A percentile compares a stretch with the other conserved stretches of the same genome.
phyloP scores from a whole-genome alignment of 176 grass and related monocot genomes.

The Urochloa ruziziensis region DNA sequence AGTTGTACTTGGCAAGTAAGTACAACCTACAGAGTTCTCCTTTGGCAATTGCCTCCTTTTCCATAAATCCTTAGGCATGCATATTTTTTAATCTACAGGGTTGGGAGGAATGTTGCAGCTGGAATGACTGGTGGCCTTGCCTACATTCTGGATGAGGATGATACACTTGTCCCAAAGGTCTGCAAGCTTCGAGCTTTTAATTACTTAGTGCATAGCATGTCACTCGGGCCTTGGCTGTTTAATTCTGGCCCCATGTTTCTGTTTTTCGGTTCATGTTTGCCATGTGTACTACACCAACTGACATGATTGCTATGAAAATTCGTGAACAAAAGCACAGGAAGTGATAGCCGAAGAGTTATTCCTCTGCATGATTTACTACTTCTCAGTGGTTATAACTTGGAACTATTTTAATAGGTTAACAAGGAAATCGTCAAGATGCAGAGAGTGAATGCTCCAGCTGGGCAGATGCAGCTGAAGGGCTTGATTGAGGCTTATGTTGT shows the following conservation, averaged over 20 bases:
- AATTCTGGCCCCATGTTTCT: background rate
- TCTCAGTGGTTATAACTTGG: background rate
- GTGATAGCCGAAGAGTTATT: background rate
- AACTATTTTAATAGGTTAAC: slow-evolving; percentile 68
- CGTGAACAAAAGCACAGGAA: background rate
- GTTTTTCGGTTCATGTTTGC: background rate
- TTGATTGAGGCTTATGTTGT: slow-evolving; percentile 98
- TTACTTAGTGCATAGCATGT: background rate
- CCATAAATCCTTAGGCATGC: slow-evolving; percentile 21
- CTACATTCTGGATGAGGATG: slow-evolving; percentile 98
- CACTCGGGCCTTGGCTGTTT: background rate
- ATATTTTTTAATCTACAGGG: slow-evolving; percentile 55
- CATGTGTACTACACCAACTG: background rate
- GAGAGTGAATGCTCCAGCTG: slow-evolving; percentile 97
- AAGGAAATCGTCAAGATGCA: slow-evolving; percentile 99
- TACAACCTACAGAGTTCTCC: slow-evolving; percentile 8
- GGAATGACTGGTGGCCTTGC: slow-evolving; percentile 99
- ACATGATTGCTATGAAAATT: background rate
- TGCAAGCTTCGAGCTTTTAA: slow-evolving; percentile 18
- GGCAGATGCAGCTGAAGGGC: slow-evolving; percentile 98
- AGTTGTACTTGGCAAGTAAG: slow-evolving; percentile 98
- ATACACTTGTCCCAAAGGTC: slow-evolving; percentile 87
- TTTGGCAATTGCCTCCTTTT: slow-evolving; percentile 6
- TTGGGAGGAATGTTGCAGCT: slow-evolving; percentile 97
- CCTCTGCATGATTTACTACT: background rate